Evolutionary conservation across 495 filamentous ascomycete genomes (phyloP).

Genomic region (Talaromyces trachyspermus): DNA sequence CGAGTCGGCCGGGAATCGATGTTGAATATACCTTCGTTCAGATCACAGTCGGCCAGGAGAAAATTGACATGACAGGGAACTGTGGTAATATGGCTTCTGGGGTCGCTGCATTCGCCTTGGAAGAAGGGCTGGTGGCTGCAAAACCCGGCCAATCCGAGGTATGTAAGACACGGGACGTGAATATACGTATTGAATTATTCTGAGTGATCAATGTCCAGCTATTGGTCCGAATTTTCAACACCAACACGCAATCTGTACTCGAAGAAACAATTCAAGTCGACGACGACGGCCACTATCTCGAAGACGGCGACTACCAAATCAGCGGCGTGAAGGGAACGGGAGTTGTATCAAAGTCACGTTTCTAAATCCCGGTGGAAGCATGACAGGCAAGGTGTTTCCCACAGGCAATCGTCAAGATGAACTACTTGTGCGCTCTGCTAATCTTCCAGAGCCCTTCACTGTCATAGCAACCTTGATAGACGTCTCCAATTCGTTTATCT

Average conservation of each 20-base stretch:
- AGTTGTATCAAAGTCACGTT: constrained; percentile 24
- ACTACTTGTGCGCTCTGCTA: constrained; percentile 11
- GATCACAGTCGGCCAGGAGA: constrained; percentile 20
- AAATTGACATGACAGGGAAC: constrained; percentile 32
- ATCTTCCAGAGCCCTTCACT: not conserved
- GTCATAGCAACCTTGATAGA: constrained; percentile 25
- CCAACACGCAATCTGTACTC: constrained; percentile 21
- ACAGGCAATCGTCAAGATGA: constrained; percentile 15
- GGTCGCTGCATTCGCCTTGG: constrained; percentile 28
- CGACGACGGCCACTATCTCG: constrained; percentile 15
- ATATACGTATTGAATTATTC: not conserved
- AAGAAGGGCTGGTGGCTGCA: constrained; percentile 23
- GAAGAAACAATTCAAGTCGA: constrained; percentile 21
- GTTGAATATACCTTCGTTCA: constrained; percentile 36
- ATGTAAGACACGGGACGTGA: not conserved
- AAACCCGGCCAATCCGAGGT: constrained; percentile 18
- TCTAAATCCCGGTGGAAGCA: constrained; percentile 22
- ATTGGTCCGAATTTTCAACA: constrained; percentile 24
- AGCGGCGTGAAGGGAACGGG: constrained; percentile 18
- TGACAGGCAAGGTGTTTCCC: constrained; percentile 27
- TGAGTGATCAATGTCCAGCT: constrained; percentile 12
- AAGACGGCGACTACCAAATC: constrained; percentile 21
- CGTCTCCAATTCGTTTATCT: constrained; percentile 27
- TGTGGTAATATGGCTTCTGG: constrained; percentile 36
- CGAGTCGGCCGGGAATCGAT: constrained; percentile 19